Conservation (phyloP, 2,329 filamentous ascomycete genomes). For the Talaromyces sp. region DNA sequence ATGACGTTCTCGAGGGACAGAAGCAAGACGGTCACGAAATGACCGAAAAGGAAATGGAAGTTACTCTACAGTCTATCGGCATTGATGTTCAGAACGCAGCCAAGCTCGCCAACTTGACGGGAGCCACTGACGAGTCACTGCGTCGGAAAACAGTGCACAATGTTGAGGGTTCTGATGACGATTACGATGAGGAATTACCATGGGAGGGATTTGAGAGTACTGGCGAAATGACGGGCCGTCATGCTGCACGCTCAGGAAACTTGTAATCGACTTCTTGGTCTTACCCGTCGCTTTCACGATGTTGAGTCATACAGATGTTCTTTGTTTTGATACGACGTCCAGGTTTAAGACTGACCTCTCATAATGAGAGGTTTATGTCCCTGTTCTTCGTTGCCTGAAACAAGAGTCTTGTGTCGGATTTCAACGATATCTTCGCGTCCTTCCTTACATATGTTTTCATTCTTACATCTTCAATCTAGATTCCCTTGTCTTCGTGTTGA, state of each 20-base stretch:
- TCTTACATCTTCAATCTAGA: slow-evolving; percentile 2
- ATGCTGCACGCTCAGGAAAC: slow-evolving; percentile 12
- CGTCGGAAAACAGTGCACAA: not conserved
- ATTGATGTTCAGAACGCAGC: slow-evolving; percentile 25
- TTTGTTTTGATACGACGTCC: not conserved
- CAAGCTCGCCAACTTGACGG: slow-evolving; percentile 24
- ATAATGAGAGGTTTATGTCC: slow-evolving; percentile 19
- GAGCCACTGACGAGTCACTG: slow-evolving; percentile 18
- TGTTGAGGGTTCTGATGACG: slow-evolving; percentile 22
- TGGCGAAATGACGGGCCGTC: slow-evolving; percentile 32
- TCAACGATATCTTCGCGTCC: not conserved
- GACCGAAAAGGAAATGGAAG: slow-evolving; percentile 58
- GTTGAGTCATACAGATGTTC: slow-evolving; percentile 12
- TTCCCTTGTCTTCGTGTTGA: slow-evolving; percentile 11
- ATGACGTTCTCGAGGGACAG: slow-evolving; percentile 78
- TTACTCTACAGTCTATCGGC: slow-evolving; percentile 52
- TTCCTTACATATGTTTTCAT: not conserved
- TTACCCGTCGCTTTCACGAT: not conserved
- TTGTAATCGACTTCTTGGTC: not conserved
- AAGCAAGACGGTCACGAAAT: slow-evolving; percentile 61
- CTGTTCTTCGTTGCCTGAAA: slow-evolving; percentile 3
- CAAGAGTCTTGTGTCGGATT: not conserved
- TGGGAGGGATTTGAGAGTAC: slow-evolving; percentile 44
- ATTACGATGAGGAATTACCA: slow-evolving; percentile 34
- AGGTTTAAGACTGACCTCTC: slow-evolving; percentile 19